A percentile compares a stretch with the other conserved stretches of the same genome.
phyloP scores from a whole-genome alignment of 495 filamentous ascomycete species.

The Trichoderma parareesei region DNA sequence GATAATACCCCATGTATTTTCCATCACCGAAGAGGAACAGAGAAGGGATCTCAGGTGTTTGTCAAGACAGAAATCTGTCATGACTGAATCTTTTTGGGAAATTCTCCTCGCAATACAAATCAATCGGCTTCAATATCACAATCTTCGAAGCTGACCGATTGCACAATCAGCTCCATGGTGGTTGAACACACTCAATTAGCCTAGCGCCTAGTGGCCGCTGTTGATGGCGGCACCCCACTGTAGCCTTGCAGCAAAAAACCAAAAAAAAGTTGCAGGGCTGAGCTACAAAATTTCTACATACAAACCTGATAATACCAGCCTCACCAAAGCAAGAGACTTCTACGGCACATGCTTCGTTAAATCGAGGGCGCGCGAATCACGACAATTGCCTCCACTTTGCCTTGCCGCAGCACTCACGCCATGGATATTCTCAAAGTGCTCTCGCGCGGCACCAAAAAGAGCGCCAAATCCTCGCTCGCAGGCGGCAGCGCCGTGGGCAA shows the following conservation, averaged over 20 bases:
- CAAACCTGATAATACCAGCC: background rate
- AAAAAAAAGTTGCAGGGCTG: background rate
- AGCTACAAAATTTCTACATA: constrained; percentile 8
- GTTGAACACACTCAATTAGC: background rate
- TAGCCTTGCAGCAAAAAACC: constrained; percentile 1
- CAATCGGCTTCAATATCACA: too few species aligned
- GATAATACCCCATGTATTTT: too few species aligned
- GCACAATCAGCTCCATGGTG: too few species aligned
- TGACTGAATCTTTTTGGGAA: too few species aligned
- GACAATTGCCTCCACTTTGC: background rate
- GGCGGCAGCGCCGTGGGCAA: constrained; percentile 25
- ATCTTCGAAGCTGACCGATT: too few species aligned
- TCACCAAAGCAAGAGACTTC: background rate
- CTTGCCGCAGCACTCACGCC: constrained; percentile 2
- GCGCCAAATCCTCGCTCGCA: constrained; percentile 16
- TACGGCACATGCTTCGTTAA: background rate
- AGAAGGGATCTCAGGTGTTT: too few species aligned
- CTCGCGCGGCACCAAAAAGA: constrained; percentile 52
- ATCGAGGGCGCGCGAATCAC: background rate
- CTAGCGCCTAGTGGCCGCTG: background rate
- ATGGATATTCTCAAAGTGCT: constrained; percentile 65
- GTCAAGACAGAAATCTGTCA: too few species aligned
- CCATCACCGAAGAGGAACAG: too few species aligned
- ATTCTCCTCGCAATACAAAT: too few species aligned
- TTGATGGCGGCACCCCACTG: background rate